Evolutionary conservation across 495 filamentous ascomycete genomes (phyloP).

Genomic region (Aspergillus hancockii): DNA sequence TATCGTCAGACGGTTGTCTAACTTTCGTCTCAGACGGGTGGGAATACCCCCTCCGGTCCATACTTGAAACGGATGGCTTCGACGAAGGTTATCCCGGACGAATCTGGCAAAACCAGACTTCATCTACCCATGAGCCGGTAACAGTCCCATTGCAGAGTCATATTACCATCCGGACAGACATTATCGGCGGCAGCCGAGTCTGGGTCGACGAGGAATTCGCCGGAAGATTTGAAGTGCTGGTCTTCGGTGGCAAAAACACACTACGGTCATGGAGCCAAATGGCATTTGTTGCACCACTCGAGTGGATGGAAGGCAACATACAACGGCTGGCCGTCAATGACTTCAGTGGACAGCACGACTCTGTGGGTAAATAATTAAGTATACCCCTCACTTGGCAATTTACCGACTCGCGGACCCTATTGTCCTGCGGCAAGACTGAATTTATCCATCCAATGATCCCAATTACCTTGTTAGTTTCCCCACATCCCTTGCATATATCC

Average conservation of each 20-base stretch:
- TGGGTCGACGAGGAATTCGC: conserved; percentile 46
- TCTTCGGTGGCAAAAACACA: conserved; percentile 53
- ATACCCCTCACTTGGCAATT: not conserved
- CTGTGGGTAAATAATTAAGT: not conserved
- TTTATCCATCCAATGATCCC: not conserved
- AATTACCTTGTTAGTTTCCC: not conserved
- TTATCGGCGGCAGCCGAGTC: conserved; percentile 43
- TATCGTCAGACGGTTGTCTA: conserved; percentile 34
- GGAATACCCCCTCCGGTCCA: conserved; percentile 51
- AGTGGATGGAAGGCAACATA: conserved; percentile 17
- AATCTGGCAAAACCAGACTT: conserved; percentile 35
- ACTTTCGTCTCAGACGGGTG: conserved; percentile 50
- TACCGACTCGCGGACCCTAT: not conserved
- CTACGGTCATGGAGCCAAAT: conserved; percentile 57
- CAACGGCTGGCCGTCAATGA: not conserved
- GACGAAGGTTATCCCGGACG: conserved; percentile 27
- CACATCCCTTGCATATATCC: not conserved
- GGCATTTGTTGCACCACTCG: conserved; percentile 56
- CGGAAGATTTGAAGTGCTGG: conserved; percentile 56
- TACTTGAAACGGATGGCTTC: conserved; percentile 29
- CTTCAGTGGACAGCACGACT: conserved; percentile 2
- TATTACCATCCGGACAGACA: conserved; percentile 40
- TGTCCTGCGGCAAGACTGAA: not conserved
- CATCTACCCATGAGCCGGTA: conserved; percentile 31
- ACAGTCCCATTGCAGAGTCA: conserved; percentile 13